These are phyloP conservation scores for Arthrinium phaeospermum DNA, from an alignment of 2,329 filamentous ascomycete genomes.

Conservation along the genomic window DNA sequence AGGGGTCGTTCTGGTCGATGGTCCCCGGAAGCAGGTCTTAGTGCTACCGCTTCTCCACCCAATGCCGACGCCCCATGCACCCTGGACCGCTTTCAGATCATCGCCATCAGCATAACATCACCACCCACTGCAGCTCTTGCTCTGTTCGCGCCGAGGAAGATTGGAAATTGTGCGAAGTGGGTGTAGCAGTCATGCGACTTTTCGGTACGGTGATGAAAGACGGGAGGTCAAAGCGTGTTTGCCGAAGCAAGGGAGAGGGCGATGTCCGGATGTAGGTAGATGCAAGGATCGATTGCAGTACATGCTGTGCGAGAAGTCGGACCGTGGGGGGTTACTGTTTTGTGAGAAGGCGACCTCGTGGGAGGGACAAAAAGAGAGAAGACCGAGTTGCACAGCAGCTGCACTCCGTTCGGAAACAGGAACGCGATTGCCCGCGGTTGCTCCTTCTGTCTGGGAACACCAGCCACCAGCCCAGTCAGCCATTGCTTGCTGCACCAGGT, in stretches of 20 bases:
- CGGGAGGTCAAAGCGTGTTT: neutral
- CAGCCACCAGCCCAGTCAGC: too few relatives aligned
- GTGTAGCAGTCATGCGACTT: neutral
- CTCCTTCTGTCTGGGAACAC: neutral
- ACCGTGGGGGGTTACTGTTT: constrained; percentile 2
- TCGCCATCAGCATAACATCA: neutral
- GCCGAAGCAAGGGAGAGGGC: neutral
- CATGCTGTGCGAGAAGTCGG: neutral
- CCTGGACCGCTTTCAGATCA: neutral
- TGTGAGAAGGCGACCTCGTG: neutral
- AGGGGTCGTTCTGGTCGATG: neutral
- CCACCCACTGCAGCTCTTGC: neutral
- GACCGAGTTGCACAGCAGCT: constrained; percentile 2
- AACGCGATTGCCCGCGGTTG: neutral
- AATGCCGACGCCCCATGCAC: constrained; percentile 4
- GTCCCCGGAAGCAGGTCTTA: constrained; percentile 2
- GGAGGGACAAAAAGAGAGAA: neutral
- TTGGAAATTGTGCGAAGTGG: neutral
- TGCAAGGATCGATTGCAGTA: neutral
- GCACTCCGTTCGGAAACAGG: neutral
- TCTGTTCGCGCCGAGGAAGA: too few relatives aligned
- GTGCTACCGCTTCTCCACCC: neutral
- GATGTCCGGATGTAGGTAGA: neutral
- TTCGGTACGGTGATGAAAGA: neutral
- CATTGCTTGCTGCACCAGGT: neutral